Evolutionary conservation across 2,329 filamentous ascomycete genomes (phyloP).

Genomic region (Aspergillus spinulosporus): DNA sequence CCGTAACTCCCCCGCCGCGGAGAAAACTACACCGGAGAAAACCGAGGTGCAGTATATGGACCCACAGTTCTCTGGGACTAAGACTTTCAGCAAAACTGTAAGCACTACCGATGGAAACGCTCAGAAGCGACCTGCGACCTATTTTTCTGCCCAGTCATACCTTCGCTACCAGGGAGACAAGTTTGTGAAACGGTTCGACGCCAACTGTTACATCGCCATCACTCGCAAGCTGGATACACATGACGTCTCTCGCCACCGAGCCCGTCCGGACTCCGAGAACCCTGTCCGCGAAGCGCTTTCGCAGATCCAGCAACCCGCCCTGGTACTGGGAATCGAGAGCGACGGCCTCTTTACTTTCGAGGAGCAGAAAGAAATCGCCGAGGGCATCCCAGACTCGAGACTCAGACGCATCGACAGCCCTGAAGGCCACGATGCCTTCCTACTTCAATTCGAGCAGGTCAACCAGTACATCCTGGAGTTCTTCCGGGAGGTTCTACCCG

Average conservation of each 20-base stretch:
- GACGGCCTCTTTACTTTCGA: constrained; percentile 97
- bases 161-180: constrained; percentile 94
- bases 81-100: constrained; percentile 48
- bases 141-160: constrained; percentile 97
- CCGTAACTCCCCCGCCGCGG: constrained; percentile 30
- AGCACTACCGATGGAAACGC: constrained; percentile 18
- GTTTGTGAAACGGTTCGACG: constrained; percentile 95
- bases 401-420: constrained; percentile 88
- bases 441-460: constrained; percentile 96
- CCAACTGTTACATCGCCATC: constrained; percentile 98
- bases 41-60: constrained; percentile 52
- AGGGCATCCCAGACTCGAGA: constrained; percentile 72
- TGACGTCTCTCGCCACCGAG: constrained; percentile 80
- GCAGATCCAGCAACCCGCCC: constrained; percentile 80
- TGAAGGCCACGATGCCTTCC: constrained; percentile 93
- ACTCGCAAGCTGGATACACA: constrained; percentile 97
- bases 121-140: constrained; percentile 64
- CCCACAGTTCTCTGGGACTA: constrained; percentile 71
- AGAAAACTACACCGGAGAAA: constrained; percentile 12
- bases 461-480: constrained; percentile 85
- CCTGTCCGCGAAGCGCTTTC: constrained; percentile 72
- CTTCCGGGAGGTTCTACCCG: constrained; percentile 75
- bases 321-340: constrained; percentile 91
- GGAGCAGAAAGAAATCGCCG: constrained; percentile 89
- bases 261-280: constrained; percentile 39